phyloP scores from a whole-genome alignment of 169 alveolate genomes.

The Perkinsus olseni region DNA sequence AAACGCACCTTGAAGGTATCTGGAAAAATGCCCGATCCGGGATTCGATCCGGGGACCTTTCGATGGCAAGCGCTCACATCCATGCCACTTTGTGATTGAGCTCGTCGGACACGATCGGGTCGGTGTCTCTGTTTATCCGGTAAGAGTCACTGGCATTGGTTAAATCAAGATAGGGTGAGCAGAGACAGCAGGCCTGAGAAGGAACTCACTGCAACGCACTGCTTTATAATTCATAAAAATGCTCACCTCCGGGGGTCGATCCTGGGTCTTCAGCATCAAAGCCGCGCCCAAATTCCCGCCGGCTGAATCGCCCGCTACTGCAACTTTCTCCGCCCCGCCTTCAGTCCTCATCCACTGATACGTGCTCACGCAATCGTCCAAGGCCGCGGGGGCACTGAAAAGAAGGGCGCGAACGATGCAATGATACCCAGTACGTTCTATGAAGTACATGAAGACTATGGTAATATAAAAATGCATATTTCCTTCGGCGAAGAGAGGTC shows the following conservation, averaged over 20 bases:
- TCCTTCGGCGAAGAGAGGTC: no score
- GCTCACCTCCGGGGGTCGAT: background rate
- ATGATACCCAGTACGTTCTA: no score
- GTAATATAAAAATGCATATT: no score
- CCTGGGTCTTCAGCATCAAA: background rate
- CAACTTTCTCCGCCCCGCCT: background rate
- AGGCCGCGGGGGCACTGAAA: background rate
- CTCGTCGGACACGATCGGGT: background rate
- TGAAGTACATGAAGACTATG: no score
- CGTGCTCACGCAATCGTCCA: background rate
- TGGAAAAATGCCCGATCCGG: background rate
- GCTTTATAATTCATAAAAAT: no score
- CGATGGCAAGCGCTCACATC: background rate
- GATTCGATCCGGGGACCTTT: background rate
- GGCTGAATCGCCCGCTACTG: background rate
- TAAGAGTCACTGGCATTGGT: background rate
- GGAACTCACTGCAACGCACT: no score
- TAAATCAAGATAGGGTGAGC: background rate
- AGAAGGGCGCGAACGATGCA: background rate
- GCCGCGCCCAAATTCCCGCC: background rate
- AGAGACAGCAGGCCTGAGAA: background rate
- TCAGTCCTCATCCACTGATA: background rate
- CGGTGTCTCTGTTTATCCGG: background rate
- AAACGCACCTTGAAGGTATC: background rate
- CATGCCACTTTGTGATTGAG: background rate